Percentiles rank a stretch among this genome's conserved stretches.
Evolutionary conservation across 306 rosid species (phyloP).

Genomic region (Lathyrus tuberosus): DNA sequence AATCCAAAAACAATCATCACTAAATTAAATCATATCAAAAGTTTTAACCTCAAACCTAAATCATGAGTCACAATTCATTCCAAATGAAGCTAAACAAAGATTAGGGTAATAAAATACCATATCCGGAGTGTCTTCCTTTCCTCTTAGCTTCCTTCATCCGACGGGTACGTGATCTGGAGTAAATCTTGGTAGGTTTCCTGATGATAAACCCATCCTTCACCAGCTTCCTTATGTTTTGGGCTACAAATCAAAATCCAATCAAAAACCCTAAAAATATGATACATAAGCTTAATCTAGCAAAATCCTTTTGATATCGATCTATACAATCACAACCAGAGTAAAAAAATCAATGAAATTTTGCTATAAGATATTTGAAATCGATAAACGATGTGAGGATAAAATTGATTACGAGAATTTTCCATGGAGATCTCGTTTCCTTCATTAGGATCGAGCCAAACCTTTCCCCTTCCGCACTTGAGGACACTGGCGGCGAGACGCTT

Average conservation of each 20-base stretch:
- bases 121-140: constrained; percentile 96
- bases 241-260: constrained; percentile 52
- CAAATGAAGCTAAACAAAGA: background rate
- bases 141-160: constrained; percentile 93
- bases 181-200: constrained; percentile 96
- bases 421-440: constrained; percentile 93
- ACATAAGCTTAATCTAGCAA: background rate
- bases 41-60: background rate
- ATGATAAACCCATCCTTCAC: constrained; percentile 97
- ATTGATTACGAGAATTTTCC: constrained; percentile 85
- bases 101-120: constrained; percentile 54
- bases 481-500: constrained; percentile 92
- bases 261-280: background rate
- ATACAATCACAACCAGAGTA: background rate
- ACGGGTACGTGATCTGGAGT: constrained; percentile 95
- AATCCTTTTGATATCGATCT: background rate
- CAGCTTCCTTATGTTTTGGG: constrained; percentile 90
- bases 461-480: constrained; percentile 94
- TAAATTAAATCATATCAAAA: background rate
- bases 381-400: background rate
- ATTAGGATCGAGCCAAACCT: constrained; percentile 98
- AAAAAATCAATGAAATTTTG: background rate
- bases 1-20: background rate
- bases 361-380: background rate
- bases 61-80: background rate